Percentiles rank a stretch among this genome's conserved stretches.
phyloP scores from a whole-genome alignment of 2,329 filamentous ascomycete genomes.

The Gyromitra esculenta region DNA sequence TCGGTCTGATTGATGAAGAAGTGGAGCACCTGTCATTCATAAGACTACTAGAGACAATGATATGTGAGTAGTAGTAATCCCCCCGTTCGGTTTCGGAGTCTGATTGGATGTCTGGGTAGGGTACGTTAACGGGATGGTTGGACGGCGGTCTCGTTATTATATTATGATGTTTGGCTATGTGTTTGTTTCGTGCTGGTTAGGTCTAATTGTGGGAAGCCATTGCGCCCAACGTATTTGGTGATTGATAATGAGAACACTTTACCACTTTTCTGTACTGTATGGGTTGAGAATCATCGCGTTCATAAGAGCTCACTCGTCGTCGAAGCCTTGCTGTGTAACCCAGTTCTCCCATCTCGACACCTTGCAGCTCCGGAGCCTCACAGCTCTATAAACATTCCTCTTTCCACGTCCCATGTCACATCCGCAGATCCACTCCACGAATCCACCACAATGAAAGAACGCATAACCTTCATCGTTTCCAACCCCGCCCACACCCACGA shows the following conservation, averaged over 20 bases:
- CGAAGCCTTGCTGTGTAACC: background rate
- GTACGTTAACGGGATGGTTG: background rate
- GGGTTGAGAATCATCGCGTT: background rate
- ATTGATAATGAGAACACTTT: background rate
- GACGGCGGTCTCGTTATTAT: no score
- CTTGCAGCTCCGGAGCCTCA: constrained; percentile 42
- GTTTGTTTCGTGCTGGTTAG: no score
- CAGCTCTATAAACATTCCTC: constrained; percentile 18
- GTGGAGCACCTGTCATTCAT: background rate
- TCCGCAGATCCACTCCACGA: constrained; percentile 4
- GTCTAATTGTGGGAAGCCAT: no score
- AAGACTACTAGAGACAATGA: no score
- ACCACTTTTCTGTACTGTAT: background rate
- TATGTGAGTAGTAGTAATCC: no score
- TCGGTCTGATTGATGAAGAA: background rate
- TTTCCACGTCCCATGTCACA: no score
- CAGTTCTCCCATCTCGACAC: constrained; percentile 23
- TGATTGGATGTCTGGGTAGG: background rate
- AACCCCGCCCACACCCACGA: constrained; percentile 42
- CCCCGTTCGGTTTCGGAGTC: no score
- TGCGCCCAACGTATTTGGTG: no score
- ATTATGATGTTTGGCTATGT: no score
- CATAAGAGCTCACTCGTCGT: constrained; percentile 1
- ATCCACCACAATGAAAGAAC: constrained; percentile 50
- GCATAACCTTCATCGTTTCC: constrained; percentile 52